A percentile compares a stretch with the other conserved stretches of the same genome.
These are phyloP conservation scores for Tremella mesenterica DNA, from an alignment of 768 basidiomycete genomes.

Conservation along the genomic window DNA sequence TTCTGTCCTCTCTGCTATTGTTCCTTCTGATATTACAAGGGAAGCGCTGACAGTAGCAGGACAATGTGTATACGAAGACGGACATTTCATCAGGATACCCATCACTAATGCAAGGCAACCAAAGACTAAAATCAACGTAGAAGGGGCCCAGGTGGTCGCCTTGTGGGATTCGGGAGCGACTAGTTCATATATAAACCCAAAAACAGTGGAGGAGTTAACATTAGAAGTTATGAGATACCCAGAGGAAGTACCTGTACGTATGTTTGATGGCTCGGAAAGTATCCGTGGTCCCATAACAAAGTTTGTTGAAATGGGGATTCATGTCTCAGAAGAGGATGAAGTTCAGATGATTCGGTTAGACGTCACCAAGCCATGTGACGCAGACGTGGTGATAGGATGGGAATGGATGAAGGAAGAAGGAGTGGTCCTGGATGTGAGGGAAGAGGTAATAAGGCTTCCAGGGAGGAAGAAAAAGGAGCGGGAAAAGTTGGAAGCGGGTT, in stretches of 20 bases:
- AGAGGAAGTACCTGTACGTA: background rate
- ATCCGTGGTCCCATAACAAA: background rate
- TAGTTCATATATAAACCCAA: background rate
- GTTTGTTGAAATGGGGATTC: background rate
- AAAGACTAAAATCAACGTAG: background rate
- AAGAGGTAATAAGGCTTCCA: no score
- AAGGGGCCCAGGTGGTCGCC: background rate
- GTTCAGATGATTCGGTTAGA: background rate
- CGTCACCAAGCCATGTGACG: background rate
- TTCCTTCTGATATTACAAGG: no score
- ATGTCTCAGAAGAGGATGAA: background rate
- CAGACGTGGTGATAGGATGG: no score
- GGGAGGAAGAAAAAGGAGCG: no score
- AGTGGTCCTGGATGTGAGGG: no score
- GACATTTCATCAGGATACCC: no score
- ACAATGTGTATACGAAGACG: no score
- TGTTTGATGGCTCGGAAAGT: background rate
- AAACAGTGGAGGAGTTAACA: background rate
- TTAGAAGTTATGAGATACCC: background rate
- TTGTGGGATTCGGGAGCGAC: slow-evolving; percentile 2
- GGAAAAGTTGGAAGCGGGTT: no score
- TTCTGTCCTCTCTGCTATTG: no score
- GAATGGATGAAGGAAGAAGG: no score
- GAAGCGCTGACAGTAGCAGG: no score
- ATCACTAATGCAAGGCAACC: background rate